These are phyloP conservation scores for Wickerhamiella bombiphila DNA, from an alignment of 805 yeast genomes.

Conservation along the genomic window DNA sequence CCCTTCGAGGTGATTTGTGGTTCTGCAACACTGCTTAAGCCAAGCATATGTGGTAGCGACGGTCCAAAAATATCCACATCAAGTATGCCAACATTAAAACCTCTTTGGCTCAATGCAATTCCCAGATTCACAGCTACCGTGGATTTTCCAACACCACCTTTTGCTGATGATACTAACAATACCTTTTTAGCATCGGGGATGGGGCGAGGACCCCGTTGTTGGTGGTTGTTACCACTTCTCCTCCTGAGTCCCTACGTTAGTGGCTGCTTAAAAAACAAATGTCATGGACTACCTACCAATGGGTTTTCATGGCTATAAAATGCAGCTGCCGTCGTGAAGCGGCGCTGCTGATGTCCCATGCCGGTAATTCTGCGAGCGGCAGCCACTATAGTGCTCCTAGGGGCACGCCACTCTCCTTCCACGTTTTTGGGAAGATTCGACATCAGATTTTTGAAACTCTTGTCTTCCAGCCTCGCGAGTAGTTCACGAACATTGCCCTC, in stretches of 20 bases:
- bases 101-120: conserved; percentile 37
- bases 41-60: conserved; percentile 57
- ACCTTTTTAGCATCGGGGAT: conserved; percentile 50
- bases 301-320: conserved; percentile 35
- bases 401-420: conserved; percentile 22
- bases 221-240: conserved; percentile 5
- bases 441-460: conserved; percentile 10
- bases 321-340: conserved; percentile 17
- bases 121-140: conserved; percentile 59
- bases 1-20: conserved; percentile 43
- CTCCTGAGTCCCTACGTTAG: conserved; percentile 30
- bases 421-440: conserved; percentile 16
- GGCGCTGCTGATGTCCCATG: conserved; percentile 11
- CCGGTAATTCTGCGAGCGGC: conserved; percentile 16
- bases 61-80: conserved; percentile 84
- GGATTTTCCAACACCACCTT: conserved; percentile 74
- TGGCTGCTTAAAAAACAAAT: conserved; percentile 11
- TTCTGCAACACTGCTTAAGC: conserved; percentile 40
- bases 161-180: conserved; percentile 56
- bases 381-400: conserved; percentile 19
- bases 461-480: conserved; percentile 7
- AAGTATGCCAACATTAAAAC: conserved; percentile 48
- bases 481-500: conserved; percentile 22
- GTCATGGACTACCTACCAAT: conserved; percentile 29
- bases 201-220: conserved; percentile 19